Conservation (phyloP, 2,329 filamentous ascomycete species). For the Lecanicillium sp. region DNA sequence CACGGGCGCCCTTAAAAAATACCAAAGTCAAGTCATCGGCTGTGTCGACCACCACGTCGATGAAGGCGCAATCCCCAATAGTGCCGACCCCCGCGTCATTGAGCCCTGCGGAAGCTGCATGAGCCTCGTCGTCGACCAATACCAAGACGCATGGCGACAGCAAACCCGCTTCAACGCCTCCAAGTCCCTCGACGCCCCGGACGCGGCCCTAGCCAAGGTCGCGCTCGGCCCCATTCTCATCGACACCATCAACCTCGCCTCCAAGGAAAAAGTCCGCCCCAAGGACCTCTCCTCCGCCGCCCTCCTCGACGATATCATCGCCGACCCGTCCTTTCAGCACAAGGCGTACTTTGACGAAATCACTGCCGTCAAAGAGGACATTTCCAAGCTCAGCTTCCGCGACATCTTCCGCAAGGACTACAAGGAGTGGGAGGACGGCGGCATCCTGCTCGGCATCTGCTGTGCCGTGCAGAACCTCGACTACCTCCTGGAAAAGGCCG, state of each 20-base stretch:
- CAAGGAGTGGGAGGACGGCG: slow-evolving; percentile 63
- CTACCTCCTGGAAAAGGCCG: slow-evolving; percentile 50
- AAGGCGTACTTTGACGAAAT: slow-evolving; percentile 52
- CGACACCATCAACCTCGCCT: slow-evolving; percentile 60
- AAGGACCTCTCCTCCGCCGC: slow-evolving; percentile 51
- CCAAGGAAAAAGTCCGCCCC: slow-evolving; percentile 56
- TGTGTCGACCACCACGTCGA: slow-evolving; percentile 77
- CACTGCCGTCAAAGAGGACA: slow-evolving; percentile 57
- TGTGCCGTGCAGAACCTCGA: slow-evolving; percentile 55
- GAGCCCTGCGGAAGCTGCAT: slow-evolving; percentile 64
- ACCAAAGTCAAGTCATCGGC: slow-evolving; percentile 46
- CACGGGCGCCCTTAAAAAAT: slow-evolving; percentile 52
- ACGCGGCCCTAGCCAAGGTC: slow-evolving; percentile 57
- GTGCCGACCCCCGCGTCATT: slow-evolving; percentile 51
- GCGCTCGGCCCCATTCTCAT: slow-evolving; percentile 65
- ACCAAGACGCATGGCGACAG: slow-evolving; percentile 48
- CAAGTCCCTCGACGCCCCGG: slow-evolving; percentile 23
- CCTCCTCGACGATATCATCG: slow-evolving; percentile 47
- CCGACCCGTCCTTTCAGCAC: slow-evolving; percentile 39
- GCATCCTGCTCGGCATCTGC: slow-evolving; percentile 56
- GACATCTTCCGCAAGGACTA: slow-evolving; percentile 78
- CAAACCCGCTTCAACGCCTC: slow-evolving; percentile 23
- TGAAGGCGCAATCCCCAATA: slow-evolving; percentile 44
- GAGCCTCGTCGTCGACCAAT: slow-evolving; percentile 59
- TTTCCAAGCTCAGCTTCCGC: slow-evolving; percentile 50